Evolutionary conservation across 805 yeast species (phyloP), one percentile per base, ranked within the genome.

Genomic region (Yamadazyma akitaensis): DNA sequence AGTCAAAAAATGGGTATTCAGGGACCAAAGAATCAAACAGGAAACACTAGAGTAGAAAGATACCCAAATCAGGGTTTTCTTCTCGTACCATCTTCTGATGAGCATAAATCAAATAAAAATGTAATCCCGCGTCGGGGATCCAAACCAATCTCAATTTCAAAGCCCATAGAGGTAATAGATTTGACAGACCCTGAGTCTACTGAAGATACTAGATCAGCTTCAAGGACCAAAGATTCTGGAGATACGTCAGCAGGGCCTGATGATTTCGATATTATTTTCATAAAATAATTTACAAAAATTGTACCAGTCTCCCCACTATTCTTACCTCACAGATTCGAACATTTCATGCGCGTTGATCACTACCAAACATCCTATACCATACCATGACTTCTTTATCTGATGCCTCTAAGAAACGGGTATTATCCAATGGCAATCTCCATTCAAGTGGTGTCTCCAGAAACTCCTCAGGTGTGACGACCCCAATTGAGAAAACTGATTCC

Each of bases 401-500:
- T 33, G 4, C 31, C 12, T 14, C 40, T 18, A 38, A 45, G 37
- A 45, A 45, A 25, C 18, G 38, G 30, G 19, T 45, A 5, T 18
- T 38, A 13, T 40, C 48, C 13, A 42, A 45, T 26, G 43, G 47
- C n/a, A 28, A 18, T 25, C 14, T 26, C 18, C 14, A 13, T 9
- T 31, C 19, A 13, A 13, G 16, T 10, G 19, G 37, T 11, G 19
- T 14, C 13, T 43, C 46, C 12, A 35, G 33, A 19, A 16, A 8
- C 8, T 30, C 40, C 9, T 56, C 65, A 3, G 59, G 60, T 10
- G 47, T 53, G 2, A 51, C 63, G 12, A 57, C 65, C 2, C 61
- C 64, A 19, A 61, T 67, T 52, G 61, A 60, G 43, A 65, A 64
- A 37, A 63, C 68, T 1, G 72, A 67, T 34, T 75, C 81, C 17